Evolutionary conservation across 495 filamentous ascomycete species (phyloP).

Genomic region (Penicillium subrubescens): DNA sequence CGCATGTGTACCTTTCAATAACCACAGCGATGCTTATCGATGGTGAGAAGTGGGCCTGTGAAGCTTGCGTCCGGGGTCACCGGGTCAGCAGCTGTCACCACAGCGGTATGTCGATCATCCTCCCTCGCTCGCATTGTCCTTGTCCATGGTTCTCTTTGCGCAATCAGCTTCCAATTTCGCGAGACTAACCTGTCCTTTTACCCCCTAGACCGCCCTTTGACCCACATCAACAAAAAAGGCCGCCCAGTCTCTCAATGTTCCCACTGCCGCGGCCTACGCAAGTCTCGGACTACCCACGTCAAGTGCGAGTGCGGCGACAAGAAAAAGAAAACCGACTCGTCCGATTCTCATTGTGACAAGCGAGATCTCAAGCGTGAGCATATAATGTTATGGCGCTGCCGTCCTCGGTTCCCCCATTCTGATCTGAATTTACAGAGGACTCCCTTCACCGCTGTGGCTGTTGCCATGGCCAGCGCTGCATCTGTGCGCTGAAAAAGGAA

Average conservation of each 20-base stretch:
- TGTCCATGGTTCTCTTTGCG: background rate
- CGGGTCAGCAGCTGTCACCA: slow-evolving; percentile 95
- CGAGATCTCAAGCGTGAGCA: slow-evolving; percentile 64
- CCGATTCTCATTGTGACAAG: slow-evolving; percentile 63
- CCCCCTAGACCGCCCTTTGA: slow-evolving; percentile 78
- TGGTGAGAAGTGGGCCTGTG: slow-evolving; percentile 89
- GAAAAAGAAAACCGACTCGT: slow-evolving; percentile 62
- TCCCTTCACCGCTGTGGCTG: slow-evolving; percentile 78
- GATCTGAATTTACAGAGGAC: slow-evolving; percentile 52
- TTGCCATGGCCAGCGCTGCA: slow-evolving; percentile 87
- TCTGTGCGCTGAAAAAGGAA: slow-evolving; percentile 92
- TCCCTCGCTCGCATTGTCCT: slow-evolving; percentile 13
- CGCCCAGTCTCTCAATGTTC: slow-evolving; percentile 97
- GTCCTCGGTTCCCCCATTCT: slow-evolving; percentile 34
- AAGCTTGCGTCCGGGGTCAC: slow-evolving; percentile 92
- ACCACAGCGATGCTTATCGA: slow-evolving; percentile 73
- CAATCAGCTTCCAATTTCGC: background rate
- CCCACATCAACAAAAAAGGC: slow-evolving; percentile 98
- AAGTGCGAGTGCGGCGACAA: slow-evolving; percentile 98
- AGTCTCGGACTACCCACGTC: slow-evolving; percentile 92
- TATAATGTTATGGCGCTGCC: slow-evolving; percentile 35
- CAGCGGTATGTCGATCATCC: slow-evolving; percentile 64
- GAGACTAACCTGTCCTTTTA: slow-evolving; percentile 1
- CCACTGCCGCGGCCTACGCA: slow-evolving; percentile 95
- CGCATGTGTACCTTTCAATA: slow-evolving; percentile 50